Evolutionary conservation across 495 filamentous ascomycete species (phyloP), one percentile per base, ranked within the genome.

Genomic region (Aspergillus ellipticus): DNA sequence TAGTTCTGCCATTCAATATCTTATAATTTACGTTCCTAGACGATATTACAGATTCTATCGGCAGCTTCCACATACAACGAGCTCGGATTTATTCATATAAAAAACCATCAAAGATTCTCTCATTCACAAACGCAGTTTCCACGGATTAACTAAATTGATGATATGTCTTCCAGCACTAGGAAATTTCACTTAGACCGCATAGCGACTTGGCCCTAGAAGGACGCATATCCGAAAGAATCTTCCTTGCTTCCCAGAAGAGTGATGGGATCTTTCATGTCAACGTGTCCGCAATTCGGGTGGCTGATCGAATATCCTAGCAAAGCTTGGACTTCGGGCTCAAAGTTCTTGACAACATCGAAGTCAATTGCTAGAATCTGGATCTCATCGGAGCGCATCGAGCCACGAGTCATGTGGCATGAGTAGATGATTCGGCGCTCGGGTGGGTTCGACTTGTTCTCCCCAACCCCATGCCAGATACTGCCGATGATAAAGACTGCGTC

Each of bases 281-380:
- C 65, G 65, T 66, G 67, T 1, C 70, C 70, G 50, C 69, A 51
- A 31, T 66, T 67, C 20, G 70, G 70, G 21, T 65, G 62, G 22
- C 58, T 64, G 41, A 65, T 58, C 31, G 61, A 63, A 57, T 62
- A 71, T 2, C 70, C 68, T 16, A 65, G 41, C 20, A 63, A 53
- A 29, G 62, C 54, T 51, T 65, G 70, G 35, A 71, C 61, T 31
- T 60, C 19, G 43, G 54, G 52, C 35, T 60, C 51, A 58, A 59
- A 63, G 10, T 54, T 58, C 54, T 61, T 65, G 8, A 70, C 63
- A 7, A 61, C 61, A 35, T 70, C 66, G 6, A 64, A 17, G 15
- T 63, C 51, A 51, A 67, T 68, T 8, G 57, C 59, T 31, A 73
- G 53, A 49, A 66, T 70, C 43, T 60, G 58, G 35, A 66, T 67